Base-by-base conservation (phyloP, 1,139 yeast species). In the Citeromyces hawaiiensis region DNA sequence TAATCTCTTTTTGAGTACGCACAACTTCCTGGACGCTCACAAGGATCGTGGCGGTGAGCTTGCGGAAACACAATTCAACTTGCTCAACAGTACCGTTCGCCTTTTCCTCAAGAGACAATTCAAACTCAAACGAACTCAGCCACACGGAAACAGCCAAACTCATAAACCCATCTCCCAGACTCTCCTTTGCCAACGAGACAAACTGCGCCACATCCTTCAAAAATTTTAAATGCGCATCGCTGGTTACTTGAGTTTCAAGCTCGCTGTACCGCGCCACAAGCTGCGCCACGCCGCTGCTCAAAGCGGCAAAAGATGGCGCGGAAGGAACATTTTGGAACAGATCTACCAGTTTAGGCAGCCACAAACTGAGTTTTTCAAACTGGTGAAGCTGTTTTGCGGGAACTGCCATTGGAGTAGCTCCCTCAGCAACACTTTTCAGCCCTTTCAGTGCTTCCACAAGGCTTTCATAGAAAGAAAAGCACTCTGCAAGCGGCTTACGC, bases 401-500 rank as follows among this genome's bases (percentile, higher is more conserved):
- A 14, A 16, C 34, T 8, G 17, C 17, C 2, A 55, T 53, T 13
- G 47, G 36, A 1, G 47, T 49, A 9, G 45, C 3, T 3, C 17
- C 10, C 7, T 16, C 34, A 9, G 17, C 15, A 13, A 30, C 34
- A 9, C 9, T 10, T 10, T 10, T 7, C 34, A 30, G 15, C 11
- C 17, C 17, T 6, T n/a, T 17, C 7, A 30, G 16, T 4, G 16
- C 17, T 4, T n/a, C 10, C 15, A 30, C 10, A 16, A 30, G 13
- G 4, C 8, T 14, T 4, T 13, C 34, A 16, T 14, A 30, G 17
- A 9, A 17, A 9, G 15, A 5, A 30, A 6, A 14, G 34, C 34
- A 30, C 10, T 30, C 34, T 5, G 34, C 17, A 7, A 30, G 17
- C 15, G 79, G 72, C 13, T 59, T 57, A 47, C 83, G 66, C 21